A percentile compares a stretch with the other conserved stretches of the same genome.
These are phyloP conservation scores for Neonectria neomacrospora DNA, from an alignment of 2,329 filamentous ascomycete species.

Conservation along the genomic window DNA sequence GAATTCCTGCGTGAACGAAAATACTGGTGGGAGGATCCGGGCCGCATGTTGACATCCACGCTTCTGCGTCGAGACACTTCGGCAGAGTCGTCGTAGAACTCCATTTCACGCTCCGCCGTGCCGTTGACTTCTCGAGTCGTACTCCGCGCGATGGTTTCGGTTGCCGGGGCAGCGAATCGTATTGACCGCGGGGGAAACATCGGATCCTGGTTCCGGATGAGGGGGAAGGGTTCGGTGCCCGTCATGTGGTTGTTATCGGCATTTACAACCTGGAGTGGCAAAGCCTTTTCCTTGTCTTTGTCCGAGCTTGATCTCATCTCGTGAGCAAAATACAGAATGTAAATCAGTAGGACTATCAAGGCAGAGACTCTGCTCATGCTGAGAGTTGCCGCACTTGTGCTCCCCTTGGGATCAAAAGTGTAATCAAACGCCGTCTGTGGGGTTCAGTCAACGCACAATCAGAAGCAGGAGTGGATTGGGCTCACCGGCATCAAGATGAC, in stretches of 20 bases:
- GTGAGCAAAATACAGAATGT: conserved; percentile 78
- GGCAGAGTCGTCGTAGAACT: neutral
- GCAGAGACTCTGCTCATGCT: conserved; percentile 82
- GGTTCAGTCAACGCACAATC: neutral
- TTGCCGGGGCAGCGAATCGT: conserved; percentile 46
- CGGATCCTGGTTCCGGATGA: conserved; percentile 20
- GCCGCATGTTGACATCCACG: conserved; percentile 13
- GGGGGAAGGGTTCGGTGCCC: conserved; percentile 10
- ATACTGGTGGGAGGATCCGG: conserved; percentile 35
- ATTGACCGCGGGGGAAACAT: conserved; percentile 40
- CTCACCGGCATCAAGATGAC: conserved; percentile 53
- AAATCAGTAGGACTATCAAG: conserved; percentile 78
- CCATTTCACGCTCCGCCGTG: conserved; percentile 6
- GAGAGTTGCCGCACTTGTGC: conserved; percentile 71
- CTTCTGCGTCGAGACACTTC: conserved; percentile 9
- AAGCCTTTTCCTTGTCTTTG: conserved; percentile 79
- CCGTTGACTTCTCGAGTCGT: conserved; percentile 26
- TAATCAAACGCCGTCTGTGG: conserved; percentile 55
- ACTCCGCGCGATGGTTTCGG: conserved; percentile 27
- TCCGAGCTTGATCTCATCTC: conserved; percentile 73
- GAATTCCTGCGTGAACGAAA: conserved; percentile 39
- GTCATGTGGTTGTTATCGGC: conserved; percentile 56
- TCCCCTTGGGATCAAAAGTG: conserved; percentile 64
- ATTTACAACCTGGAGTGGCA: conserved; percentile 74
- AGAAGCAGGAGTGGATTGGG: neutral